phyloP scores from a whole-genome alignment of 805 yeast genomes.

The Torulaspora quercuum region DNA sequence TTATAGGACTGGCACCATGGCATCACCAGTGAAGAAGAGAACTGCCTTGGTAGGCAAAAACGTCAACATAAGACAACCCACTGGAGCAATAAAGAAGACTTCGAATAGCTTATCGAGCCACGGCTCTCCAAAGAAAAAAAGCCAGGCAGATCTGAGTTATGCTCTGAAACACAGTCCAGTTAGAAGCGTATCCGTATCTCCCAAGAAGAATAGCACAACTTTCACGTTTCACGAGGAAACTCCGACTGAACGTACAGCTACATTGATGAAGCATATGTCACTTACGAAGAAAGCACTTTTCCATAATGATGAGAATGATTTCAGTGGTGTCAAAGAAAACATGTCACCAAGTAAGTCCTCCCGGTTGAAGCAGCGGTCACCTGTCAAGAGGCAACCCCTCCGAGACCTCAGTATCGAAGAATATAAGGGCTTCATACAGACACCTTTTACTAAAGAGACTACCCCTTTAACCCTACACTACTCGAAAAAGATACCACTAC shows the following conservation, averaged over 20 bases:
- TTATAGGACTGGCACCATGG: constrained; percentile 6
- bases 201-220: constrained; percentile 4
- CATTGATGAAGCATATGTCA: constrained; percentile 23
- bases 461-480: constrained; percentile 21
- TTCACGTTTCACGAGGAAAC: constrained; percentile 28
- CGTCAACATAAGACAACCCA: constrained; percentile 19
- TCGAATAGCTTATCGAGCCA: constrained; percentile 5
- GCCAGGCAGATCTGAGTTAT: constrained; percentile 14
- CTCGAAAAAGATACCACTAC: constrained; percentile 14
- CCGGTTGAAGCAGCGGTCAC: constrained; percentile 3
- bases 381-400: constrained; percentile 14
- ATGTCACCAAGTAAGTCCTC: constrained; percentile 17
- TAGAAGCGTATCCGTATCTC: constrained; percentile 11
- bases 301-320: constrained; percentile 28
- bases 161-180: constrained; percentile 23
- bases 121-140: constrained; percentile 17
- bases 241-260: constrained; percentile 17
- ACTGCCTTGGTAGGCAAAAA: constrained; percentile 25
- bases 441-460: constrained; percentile 13
- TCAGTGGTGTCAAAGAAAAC: constrained; percentile 20
- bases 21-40: constrained; percentile 26
- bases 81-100: constrained; percentile 11
- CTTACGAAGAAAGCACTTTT: constrained; percentile 23
- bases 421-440: constrained; percentile 22
- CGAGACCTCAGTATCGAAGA: constrained; percentile 20